These are phyloP conservation scores for Carnegiea gigantea DNA, from an alignment of 179 eudicot species.

Conservation along the genomic window DNA sequence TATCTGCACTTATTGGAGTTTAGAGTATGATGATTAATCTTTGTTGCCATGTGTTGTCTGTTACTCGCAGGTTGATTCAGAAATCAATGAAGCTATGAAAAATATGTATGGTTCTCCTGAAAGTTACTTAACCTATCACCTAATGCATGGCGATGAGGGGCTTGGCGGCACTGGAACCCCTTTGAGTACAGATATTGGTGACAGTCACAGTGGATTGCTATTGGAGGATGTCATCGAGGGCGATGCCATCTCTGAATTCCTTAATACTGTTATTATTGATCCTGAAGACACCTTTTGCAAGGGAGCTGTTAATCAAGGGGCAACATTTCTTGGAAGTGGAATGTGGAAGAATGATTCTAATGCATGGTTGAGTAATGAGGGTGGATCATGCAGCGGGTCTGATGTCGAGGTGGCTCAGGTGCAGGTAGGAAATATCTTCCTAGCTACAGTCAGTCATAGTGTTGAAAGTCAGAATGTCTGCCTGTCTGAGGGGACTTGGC, in stretches of 20 bases:
- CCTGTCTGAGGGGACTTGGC: neutral
- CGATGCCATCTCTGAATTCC: slow-evolving; percentile 44
- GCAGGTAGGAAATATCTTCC: slow-evolving; percentile 43
- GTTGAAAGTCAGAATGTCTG: slow-evolving; percentile 5
- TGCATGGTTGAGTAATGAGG: slow-evolving; percentile 25
- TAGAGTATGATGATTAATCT: neutral
- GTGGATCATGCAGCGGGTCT: slow-evolving; percentile 57
- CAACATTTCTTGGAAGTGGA: slow-evolving; percentile 20
- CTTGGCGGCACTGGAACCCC: slow-evolving; percentile 27
- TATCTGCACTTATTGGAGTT: neutral
- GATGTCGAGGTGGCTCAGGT: slow-evolving; percentile 39
- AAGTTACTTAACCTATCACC: slow-evolving; percentile 23
- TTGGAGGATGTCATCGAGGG: slow-evolving; percentile 41
- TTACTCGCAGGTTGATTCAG: slow-evolving; percentile 56
- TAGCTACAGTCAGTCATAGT: neutral
- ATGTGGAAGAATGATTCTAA: slow-evolving; percentile 13
- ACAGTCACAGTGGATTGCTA: slow-evolving; percentile 24
- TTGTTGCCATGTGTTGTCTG: neutral
- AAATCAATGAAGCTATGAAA: slow-evolving; percentile 36
- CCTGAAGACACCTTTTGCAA: slow-evolving; percentile 32
- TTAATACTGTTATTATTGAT: slow-evolving; percentile 38
- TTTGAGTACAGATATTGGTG: slow-evolving; percentile 23
- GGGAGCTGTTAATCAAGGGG: slow-evolving; percentile 25
- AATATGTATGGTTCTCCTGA: neutral
- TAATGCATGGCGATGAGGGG: slow-evolving; percentile 39